Evolutionary conservation across 1,284 basidiomycete species (phyloP), one percentile per base, ranked within the genome.

Genomic region (Moniliella sp.): DNA sequence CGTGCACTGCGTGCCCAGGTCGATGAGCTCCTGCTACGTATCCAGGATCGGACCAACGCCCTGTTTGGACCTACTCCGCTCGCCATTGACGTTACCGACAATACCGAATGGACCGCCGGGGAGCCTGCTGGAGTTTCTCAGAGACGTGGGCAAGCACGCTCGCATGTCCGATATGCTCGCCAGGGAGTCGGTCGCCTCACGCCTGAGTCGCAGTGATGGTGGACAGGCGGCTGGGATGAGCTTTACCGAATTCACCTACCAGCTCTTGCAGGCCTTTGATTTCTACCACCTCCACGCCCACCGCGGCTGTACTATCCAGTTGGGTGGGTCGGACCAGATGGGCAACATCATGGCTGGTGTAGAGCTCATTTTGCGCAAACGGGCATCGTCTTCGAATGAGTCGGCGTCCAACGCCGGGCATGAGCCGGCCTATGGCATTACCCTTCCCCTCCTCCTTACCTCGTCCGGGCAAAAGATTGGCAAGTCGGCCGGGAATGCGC

Each of bases 221-320:
- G n/a, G 21, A 7, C 8, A 23, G 21, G 8, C 34, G 27, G 3
- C 34, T 28, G 70, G 88, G 16, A 76, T 97, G 43, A 88, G 83
- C 8, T 97, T 91, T n/a, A 84, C 86, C 12, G 91, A 99, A 58
- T 94, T 97, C 63, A 75, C 76, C 3, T 99, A 97, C 60, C 88
- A 99, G 57, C 73, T 99, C 15, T 68, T 99, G 8, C 91, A 99
- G 64, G 91, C 83, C 2, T 80, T 83, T 62, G 91, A 99, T 62
- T 99, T 93, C 62, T 70, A 75, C 40, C 66, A 75, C 39, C 69
- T 99, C 1, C 21, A 23, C n/a, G 21, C 7, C n/a, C n/a, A n/a
- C n/a, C n/a, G n/a, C n/a, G 41, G 23, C 2, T 94, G 88, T 61
- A 73, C 73, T 1, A 69, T 94, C 27, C 91, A 99, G 62, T 64